Evolutionary conservation across 2,329 filamentous ascomycete species (phyloP).

Genomic region (Amylocarpus encephaloides): DNA sequence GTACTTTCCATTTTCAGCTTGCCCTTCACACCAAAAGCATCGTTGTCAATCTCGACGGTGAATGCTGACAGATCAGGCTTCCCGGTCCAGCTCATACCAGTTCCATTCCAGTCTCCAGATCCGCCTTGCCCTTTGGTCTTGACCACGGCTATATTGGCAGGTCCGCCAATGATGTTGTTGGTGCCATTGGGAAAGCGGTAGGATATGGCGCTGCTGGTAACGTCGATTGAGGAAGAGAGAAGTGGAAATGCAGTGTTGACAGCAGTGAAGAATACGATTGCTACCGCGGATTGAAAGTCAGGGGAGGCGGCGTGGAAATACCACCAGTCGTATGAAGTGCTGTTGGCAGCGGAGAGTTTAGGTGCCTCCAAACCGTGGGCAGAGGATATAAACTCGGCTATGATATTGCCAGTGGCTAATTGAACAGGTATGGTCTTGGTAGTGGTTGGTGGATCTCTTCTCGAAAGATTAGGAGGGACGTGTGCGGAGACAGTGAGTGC

Average conservation of each 20-base stretch:
- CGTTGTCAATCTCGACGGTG: slow-evolving; percentile 8
- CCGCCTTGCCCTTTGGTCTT: slow-evolving; percentile 11
- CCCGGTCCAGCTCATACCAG: slow-evolving; percentile 13
- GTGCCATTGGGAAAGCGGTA: slow-evolving; percentile 15
- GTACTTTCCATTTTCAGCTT: slow-evolving; percentile 9
- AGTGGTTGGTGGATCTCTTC: neutral
- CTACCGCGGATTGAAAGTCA: slow-evolving; percentile 25
- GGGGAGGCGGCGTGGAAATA: slow-evolving; percentile 35
- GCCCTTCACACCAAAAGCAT: slow-evolving; percentile 12
- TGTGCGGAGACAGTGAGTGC: neutral
- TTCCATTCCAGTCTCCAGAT: slow-evolving; percentile 8
- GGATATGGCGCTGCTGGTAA: slow-evolving; percentile 8
- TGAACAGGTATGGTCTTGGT: slow-evolving; percentile 4
- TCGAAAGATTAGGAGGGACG: neutral
- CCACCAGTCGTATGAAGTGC: slow-evolving; percentile 32
- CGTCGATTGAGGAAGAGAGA: neutral
- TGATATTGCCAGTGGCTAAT: neutral
- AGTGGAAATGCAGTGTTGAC: slow-evolving; percentile 34
- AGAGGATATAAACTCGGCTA: slow-evolving; percentile 82
- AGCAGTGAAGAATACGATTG: slow-evolving; percentile 32
- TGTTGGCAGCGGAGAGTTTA: slow-evolving; percentile 19
- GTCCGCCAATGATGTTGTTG: neutral
- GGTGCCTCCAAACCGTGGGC: slow-evolving; percentile 15
- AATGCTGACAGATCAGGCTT: slow-evolving; percentile 13
- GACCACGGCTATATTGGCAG: slow-evolving; percentile 10